Evolutionary conservation across 164 flowering plant species (phyloP).

Genomic region (Aristolochia californica): DNA sequence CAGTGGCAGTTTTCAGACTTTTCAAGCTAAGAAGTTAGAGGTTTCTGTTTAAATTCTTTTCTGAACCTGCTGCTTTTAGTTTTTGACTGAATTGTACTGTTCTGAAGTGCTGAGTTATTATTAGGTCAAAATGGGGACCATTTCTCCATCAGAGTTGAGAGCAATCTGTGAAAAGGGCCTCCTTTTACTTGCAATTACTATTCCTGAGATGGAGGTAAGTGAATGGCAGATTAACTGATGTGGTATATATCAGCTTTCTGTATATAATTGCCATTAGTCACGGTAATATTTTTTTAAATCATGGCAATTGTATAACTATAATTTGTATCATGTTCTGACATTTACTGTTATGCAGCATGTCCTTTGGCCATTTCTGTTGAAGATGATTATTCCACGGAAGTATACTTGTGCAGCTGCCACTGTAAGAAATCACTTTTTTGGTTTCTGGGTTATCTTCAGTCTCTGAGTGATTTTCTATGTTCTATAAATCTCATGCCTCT

Average conservation of each 20-base stretch:
- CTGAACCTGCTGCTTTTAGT: background rate
- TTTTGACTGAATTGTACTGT: background rate
- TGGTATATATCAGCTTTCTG: background rate
- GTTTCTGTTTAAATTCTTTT: conserved; percentile 13
- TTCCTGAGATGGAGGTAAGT: conserved; percentile 98
- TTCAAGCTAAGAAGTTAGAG: conserved; percentile 35
- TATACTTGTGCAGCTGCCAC: conserved; percentile 87
- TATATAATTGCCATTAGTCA: background rate
- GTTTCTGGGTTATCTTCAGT: no score
- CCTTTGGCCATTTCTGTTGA: conserved; percentile 93
- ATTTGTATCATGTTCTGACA: conserved; percentile 1
- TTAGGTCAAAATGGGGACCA: conserved; percentile 54
- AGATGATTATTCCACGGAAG: conserved; percentile 71
- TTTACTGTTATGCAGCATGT: conserved; percentile 40
- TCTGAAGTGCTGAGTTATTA: conserved; percentile 4
- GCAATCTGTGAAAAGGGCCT: conserved; percentile 78
- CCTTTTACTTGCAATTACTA: conserved; percentile 76
- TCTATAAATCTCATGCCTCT: no score
- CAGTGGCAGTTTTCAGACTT: conserved; percentile 19
- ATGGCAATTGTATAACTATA: background rate
- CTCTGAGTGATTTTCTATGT: no score
- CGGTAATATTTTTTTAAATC: background rate
- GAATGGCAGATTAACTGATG: background rate
- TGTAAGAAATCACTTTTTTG: no score
- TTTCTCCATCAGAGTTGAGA: conserved; percentile 49